A percentile compares a stretch with the other conserved stretches of the same genome.
Conservation (phyloP, 345 rosid species). For the Conringia planisiliqua region DNA sequence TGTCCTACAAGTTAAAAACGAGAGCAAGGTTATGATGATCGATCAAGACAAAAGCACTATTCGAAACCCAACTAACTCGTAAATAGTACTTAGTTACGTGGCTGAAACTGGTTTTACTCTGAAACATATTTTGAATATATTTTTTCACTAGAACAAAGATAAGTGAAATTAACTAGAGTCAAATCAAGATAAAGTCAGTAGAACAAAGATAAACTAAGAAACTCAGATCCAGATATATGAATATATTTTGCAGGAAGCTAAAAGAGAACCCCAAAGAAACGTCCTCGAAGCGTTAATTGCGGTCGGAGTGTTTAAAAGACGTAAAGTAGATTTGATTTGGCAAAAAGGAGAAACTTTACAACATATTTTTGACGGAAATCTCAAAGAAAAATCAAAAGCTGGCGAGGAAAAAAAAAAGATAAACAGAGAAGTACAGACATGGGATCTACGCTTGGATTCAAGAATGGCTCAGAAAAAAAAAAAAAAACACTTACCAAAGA, state of each 20-base stretch:
- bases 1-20: slow-evolving; percentile 3
- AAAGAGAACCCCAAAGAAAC: slow-evolving; percentile 21
- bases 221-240: slow-evolving; percentile 37
- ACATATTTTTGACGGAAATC: slow-evolving; percentile 25
- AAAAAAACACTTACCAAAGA: slow-evolving; percentile 25
- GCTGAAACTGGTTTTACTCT: not conserved
- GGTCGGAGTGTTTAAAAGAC: slow-evolving; percentile 5
- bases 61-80: not conserved
- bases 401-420: not conserved
- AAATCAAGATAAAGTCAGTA: too few species aligned
- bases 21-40: slow-evolving; percentile 5
- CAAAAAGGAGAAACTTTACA: slow-evolving; percentile 24
- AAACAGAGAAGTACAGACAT: slow-evolving; percentile 16
- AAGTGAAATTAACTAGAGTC: too few species aligned
- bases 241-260: slow-evolving; percentile 22
- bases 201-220: not conserved
- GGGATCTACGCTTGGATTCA: slow-evolving; percentile 39
- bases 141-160: too few species aligned
- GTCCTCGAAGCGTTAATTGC: slow-evolving; percentile 3
- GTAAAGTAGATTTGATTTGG: slow-evolving; percentile 32
- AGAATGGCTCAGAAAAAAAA: not conserved
- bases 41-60: not conserved
- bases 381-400: slow-evolving; percentile 30
- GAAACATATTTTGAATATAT: too few species aligned
- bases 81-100: not conserved